phyloP scores from a whole-genome alignment of 1,284 basidiomycete species.

The Neonothopanus nambi region DNA sequence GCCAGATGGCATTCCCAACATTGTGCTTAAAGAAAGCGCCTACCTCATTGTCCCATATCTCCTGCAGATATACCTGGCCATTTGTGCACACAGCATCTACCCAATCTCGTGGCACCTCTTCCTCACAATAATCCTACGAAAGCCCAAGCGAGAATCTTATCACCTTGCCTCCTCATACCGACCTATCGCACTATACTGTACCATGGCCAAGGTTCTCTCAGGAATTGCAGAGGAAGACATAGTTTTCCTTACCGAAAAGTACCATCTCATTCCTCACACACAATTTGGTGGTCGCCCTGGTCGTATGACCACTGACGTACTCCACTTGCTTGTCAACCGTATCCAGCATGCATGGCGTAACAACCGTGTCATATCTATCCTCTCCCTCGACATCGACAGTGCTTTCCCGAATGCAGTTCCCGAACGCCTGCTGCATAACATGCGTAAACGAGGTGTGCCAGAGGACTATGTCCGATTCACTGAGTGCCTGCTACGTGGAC shows the following conservation, averaged over 20 bases:
- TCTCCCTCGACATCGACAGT: constrained; percentile 32
- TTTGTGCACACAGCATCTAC: constrained; percentile 8
- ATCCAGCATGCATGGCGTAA: constrained; percentile 26
- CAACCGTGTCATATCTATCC: constrained; percentile 22
- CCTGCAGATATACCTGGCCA: neutral
- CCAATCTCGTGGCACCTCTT: constrained; percentile 19
- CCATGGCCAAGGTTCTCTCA: constrained; percentile 26
- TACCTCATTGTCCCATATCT: neutral
- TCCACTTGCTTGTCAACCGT: constrained; percentile 23
- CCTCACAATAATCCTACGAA: constrained; percentile 22
- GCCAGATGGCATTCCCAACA: constrained; percentile 25
- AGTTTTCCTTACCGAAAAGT: constrained; percentile 21
- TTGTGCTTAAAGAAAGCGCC: constrained; percentile 15
- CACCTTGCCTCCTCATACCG: constrained; percentile 26
- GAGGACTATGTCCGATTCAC: constrained; percentile 17
- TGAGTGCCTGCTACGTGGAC: constrained; percentile 11
- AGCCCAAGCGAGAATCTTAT: constrained; percentile 28
- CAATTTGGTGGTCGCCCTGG: constrained; percentile 29
- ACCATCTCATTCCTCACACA: constrained; percentile 23
- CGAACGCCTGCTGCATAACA: constrained; percentile 29
- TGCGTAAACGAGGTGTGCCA: constrained; percentile 24
- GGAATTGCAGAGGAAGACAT: constrained; percentile 25
- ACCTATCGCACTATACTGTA: constrained; percentile 29
- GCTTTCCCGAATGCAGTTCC: constrained; percentile 34
- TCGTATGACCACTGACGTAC: constrained; percentile 24